These are phyloP conservation scores for Vanderwaltozyma tropicalis DNA, from an alignment of 805 yeast species.

Conservation along the genomic window DNA sequence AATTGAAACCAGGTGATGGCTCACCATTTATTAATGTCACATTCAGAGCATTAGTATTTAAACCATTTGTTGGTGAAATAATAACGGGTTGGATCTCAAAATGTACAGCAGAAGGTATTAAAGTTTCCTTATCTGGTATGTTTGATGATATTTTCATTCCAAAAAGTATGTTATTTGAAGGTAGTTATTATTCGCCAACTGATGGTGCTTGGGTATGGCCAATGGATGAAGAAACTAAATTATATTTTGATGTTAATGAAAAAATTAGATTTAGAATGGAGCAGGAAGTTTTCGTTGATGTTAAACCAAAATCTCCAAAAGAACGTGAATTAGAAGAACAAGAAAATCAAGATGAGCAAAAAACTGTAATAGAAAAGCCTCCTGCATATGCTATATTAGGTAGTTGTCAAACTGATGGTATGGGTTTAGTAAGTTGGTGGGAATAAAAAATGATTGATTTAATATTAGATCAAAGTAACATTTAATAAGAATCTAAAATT, in stretches of 20 bases:
- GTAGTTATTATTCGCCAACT: constrained; percentile 49
- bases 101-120: constrained; percentile 79
- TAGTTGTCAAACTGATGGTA: constrained; percentile 90
- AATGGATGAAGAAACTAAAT: constrained; percentile 54
- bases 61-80: constrained; percentile 91
- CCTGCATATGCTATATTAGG: constrained; percentile 84
- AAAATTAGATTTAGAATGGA: constrained; percentile 86
- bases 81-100: constrained; percentile 88
- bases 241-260: constrained; percentile 84
- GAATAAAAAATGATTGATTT: constrained; percentile 41
- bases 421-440: constrained; percentile 98
- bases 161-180: constrained; percentile 68
- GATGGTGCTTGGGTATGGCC: constrained; percentile 98
- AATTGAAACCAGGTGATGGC: constrained; percentile 90
- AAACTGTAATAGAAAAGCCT: constrained; percentile 29
- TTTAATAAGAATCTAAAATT: too few species aligned
- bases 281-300: constrained; percentile 74
- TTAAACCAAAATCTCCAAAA: constrained; percentile 65
- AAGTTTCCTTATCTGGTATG: constrained; percentile 56
- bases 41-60: constrained; percentile 72
- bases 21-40: constrained; percentile 66
- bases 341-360: constrained; percentile 19
- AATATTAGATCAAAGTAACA: too few species aligned
- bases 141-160: constrained; percentile 92
- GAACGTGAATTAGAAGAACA: constrained; percentile 34